A percentile compares a stretch with the other conserved stretches of the same genome.
Evolutionary conservation across 2,329 filamentous ascomycete genomes (phyloP).

Genomic region (Fusarium illudens): DNA sequence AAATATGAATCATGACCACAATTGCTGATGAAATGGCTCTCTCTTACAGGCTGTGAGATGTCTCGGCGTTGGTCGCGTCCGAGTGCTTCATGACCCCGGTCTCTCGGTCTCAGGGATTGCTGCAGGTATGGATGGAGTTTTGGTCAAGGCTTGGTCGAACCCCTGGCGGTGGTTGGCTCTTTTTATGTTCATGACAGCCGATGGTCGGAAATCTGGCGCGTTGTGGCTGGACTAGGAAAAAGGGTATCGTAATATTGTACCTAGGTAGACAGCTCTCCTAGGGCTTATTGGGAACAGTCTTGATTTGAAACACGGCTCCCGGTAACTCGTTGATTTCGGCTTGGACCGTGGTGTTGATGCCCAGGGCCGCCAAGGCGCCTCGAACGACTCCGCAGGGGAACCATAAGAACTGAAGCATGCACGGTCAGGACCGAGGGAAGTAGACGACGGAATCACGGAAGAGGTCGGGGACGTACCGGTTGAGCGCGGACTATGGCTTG

Average conservation of each 20-base stretch:
- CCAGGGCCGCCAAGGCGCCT: conserved; percentile 90
- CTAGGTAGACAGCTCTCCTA: conserved; percentile 24
- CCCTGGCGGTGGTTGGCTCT: conserved; percentile 33
- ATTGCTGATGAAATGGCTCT: conserved; percentile 50
- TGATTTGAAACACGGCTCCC: conserved; percentile 93
- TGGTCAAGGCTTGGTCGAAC: conserved; percentile 26
- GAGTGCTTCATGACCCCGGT: conserved; percentile 24
- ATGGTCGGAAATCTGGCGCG: conserved; percentile 25
- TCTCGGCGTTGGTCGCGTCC: conserved; percentile 30
- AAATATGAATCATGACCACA: conserved; percentile 45
- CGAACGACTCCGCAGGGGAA: conserved; percentile 94
- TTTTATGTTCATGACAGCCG: conserved; percentile 21
- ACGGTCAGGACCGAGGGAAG: conserved; percentile 10
- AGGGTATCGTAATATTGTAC: conserved; percentile 40
- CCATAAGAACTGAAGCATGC: conserved; percentile 78
- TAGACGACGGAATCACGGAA: conserved; percentile 3
- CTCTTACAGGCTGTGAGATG: conserved; percentile 50
- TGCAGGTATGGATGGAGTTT: conserved; percentile 39
- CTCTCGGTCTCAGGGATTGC: conserved; percentile 22
- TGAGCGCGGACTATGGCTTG: conserved; percentile 80
- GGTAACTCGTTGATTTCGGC: conserved; percentile 90
- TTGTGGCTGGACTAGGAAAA: conserved; percentile 24
- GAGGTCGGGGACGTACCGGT: conserved; percentile 66
- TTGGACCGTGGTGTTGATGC: conserved; percentile 89
- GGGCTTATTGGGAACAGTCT: conserved; percentile 74